A percentile compares a stretch with the other conserved stretches of the same genome.
Evolutionary conservation across 1,284 basidiomycete species (phyloP).

Genomic region (Pseudomicrostroma phylloplanum): DNA sequence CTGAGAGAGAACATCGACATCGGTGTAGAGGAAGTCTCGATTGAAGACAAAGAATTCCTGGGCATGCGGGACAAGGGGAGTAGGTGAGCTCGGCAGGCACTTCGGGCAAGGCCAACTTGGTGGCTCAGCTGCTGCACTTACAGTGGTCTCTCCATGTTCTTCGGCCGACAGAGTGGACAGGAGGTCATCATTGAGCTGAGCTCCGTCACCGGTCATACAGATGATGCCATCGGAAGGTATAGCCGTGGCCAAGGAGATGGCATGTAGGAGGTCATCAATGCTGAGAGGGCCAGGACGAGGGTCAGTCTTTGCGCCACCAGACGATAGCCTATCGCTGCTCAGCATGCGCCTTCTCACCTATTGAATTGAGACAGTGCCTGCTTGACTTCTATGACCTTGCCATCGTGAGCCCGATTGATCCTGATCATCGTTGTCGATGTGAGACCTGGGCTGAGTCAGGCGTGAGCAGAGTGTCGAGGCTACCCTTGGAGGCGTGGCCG

Average conservation of each 20-base stretch:
- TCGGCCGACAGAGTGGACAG: conserved; percentile 11
- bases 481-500: too few relatives aligned
- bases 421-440: conserved; percentile 21
- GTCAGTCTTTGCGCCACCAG: too few relatives aligned
- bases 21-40: conserved; percentile 42
- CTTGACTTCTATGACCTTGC: conserved; percentile 36
- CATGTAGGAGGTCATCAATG: conserved; percentile 43
- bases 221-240: conserved; percentile 44
- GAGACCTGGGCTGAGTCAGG: too few relatives aligned
- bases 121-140: conserved; percentile 10
- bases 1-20: conserved; percentile 31
- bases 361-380: conserved; percentile 38
- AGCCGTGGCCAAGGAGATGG: conserved; percentile 43
- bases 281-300: background rate
- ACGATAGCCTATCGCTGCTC: too few relatives aligned
- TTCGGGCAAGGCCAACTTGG: background rate
- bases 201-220: conserved; percentile 44
- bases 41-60: conserved; percentile 46
- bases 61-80: background rate
- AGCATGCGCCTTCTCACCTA: conserved; percentile 12
- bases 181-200: conserved; percentile 38
- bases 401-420: conserved; percentile 43
- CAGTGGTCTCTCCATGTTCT: conserved; percentile 21
- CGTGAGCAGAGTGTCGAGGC: too few relatives aligned
- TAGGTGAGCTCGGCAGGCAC: background rate